Percentiles rank a stretch among this genome's conserved stretches.
phyloP scores from a whole-genome alignment of 1,139 yeast species.

The Arxiozyma bovina region DNA sequence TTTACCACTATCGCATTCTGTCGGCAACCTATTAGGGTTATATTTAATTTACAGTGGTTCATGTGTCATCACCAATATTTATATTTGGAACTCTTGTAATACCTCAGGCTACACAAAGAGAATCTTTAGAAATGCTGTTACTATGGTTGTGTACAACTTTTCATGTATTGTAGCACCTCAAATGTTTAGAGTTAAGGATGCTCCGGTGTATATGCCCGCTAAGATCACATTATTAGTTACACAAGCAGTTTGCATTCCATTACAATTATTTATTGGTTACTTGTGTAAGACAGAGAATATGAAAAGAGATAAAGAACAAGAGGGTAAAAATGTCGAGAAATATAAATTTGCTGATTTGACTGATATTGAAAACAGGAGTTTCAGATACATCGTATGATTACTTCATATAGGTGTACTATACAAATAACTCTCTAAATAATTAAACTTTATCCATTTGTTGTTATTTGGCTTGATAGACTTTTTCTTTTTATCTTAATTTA shows the following conservation, averaged over 20 bases:
- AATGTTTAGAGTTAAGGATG: constrained; percentile 45
- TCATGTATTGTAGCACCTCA: constrained; percentile 71
- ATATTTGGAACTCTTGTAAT: constrained; percentile 37
- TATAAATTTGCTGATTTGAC: constrained; percentile 58
- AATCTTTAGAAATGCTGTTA: constrained; percentile 49
- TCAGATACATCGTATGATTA: constrained; percentile 38
- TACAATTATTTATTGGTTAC: constrained; percentile 33
- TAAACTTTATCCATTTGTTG: no score
- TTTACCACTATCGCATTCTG: constrained; percentile 31
- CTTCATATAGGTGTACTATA: neutral
- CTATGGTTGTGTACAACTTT: constrained; percentile 53
- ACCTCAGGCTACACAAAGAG: constrained; percentile 68
- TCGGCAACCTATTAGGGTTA: constrained; percentile 32
- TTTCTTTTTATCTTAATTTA: no score
- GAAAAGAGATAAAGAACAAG: constrained; percentile 35
- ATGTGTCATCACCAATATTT: constrained; percentile 35
- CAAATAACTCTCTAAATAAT: neutral
- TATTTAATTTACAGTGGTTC: constrained; percentile 35
- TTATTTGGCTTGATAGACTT: no score
- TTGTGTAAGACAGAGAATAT: constrained; percentile 36
- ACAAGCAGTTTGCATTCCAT: constrained; percentile 33
- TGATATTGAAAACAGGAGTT: constrained; percentile 55
- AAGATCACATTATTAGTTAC: constrained; percentile 41
- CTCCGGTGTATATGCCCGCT: constrained; percentile 46
- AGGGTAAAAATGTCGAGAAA: constrained; percentile 19